Conservation (phyloP, 2,329 filamentous ascomycete species). For the Thielaviopsis musarum region DNA sequence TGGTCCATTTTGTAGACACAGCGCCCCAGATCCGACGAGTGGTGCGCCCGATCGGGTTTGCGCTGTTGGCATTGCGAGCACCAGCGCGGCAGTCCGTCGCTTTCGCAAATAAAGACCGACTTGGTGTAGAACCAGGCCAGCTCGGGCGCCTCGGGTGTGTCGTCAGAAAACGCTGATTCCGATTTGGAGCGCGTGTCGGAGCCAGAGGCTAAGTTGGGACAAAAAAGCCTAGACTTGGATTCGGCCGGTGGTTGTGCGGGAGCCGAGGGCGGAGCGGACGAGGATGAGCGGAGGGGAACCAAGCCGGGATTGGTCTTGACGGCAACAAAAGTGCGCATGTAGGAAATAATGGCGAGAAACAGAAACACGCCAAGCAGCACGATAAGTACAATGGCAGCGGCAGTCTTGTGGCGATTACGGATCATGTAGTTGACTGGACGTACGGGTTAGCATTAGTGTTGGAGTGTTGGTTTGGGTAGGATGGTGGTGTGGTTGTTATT, state of each 20-base stretch:
- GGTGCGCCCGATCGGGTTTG: conserved; percentile 78
- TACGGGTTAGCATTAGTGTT: not conserved
- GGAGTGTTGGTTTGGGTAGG: not conserved
- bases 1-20: conserved; percentile 90
- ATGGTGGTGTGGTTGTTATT: not conserved
- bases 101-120: conserved; percentile 70
- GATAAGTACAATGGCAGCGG: conserved; percentile 51
- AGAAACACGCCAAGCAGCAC: conserved; percentile 59
- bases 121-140: conserved; percentile 51
- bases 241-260: not conserved
- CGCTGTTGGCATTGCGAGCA: conserved; percentile 71
- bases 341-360: conserved; percentile 46
- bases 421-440: conserved; percentile 55
- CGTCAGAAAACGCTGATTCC: conserved; percentile 31
- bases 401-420: conserved; percentile 26
- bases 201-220: not conserved
- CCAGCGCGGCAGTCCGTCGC: conserved; percentile 71
- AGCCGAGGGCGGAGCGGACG: not conserved
- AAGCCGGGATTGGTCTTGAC: conserved; percentile 58
- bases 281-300: conserved; percentile 38
- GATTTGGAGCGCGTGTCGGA: not conserved
- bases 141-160: conserved; percentile 48
- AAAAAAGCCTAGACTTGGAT: not conserved
- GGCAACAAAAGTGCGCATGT: conserved; percentile 52
- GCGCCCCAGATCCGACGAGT: conserved; percentile 64